phyloP scores from a whole-genome alignment of 1,284 basidiomycete genomes.

The Cutaneotrichosporon sp. region DNA sequence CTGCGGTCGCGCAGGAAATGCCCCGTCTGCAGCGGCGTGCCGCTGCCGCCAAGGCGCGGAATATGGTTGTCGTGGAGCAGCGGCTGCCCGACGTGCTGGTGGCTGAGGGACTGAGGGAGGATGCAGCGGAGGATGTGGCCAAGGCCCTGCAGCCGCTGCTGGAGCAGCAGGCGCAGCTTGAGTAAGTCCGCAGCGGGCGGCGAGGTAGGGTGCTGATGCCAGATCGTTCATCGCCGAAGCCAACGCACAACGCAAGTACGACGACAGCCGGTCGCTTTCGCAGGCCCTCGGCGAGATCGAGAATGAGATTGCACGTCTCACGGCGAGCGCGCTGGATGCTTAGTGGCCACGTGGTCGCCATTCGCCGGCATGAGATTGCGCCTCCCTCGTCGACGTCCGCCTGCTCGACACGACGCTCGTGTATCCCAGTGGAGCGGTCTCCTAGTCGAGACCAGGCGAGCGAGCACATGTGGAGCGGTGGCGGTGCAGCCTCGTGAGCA shows the following conservation, averaged over 20 bases:
- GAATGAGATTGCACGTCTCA: constrained; percentile 66
- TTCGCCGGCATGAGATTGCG: too few species aligned
- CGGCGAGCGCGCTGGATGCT: constrained; percentile 11
- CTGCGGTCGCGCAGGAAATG: constrained; percentile 51
- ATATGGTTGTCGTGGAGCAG: constrained; percentile 29
- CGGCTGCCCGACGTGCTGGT: constrained; percentile 27
- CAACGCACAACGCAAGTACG: constrained; percentile 76
- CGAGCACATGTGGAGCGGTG: too few species aligned
- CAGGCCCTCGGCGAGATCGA: constrained; percentile 71
- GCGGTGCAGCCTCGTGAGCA: too few species aligned
- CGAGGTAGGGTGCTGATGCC: too few species aligned
- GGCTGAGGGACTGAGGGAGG: constrained; percentile 21
- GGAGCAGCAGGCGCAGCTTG: constrained; percentile 82
- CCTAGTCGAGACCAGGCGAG: too few species aligned
- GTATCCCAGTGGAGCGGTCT: too few species aligned
- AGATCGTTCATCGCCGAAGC: constrained; percentile 60
- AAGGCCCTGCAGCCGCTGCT: constrained; percentile 72
- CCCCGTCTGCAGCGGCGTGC: constrained; percentile 55
- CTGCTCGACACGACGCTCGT: too few species aligned
- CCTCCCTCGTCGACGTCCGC: too few species aligned
- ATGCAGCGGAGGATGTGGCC: constrained; percentile 59
- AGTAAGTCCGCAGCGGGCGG: constrained; percentile 49
- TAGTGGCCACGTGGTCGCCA: too few species aligned
- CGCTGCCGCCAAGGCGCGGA: constrained; percentile 26
- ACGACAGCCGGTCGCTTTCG: constrained; percentile 74